Evolutionary conservation across 2,329 filamentous ascomycete species (phyloP).

Genomic region (Phialemonium atrogriseum): DNA sequence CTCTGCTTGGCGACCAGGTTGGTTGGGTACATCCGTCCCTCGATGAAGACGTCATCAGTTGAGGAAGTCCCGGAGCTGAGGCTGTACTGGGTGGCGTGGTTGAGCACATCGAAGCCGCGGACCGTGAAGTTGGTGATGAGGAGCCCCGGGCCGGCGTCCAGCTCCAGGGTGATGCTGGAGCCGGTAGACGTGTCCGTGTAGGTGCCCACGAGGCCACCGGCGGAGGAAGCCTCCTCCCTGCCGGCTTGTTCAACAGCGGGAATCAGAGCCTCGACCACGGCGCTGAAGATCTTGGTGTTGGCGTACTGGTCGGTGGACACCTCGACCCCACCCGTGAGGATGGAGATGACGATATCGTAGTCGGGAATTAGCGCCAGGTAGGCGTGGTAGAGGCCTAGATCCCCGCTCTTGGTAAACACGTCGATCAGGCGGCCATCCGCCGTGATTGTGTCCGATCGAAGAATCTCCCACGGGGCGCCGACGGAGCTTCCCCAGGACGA

Average conservation of each 20-base stretch:
- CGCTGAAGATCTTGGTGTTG: conserved; percentile 12
- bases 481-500: conserved; percentile 27
- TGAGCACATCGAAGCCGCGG: conserved; percentile 30
- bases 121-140: conserved; percentile 28
- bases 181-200: conserved; percentile 28
- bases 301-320: conserved; percentile 2
- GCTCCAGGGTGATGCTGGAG: conserved; percentile 28
- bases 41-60: conserved; percentile 10
- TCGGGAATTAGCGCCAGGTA: conserved; percentile 34
- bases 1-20: conserved; percentile 13
- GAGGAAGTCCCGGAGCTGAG: conserved; percentile 9
- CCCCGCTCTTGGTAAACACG: conserved; percentile 37
- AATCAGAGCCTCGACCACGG: conserved; percentile 24
- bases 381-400: conserved; percentile 31
- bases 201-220: conserved; percentile 26
- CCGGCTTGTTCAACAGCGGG: conserved; percentile 34
- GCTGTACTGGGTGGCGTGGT: conserved; percentile 22
- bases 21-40: conserved; percentile 21
- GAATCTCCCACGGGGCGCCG: conserved; percentile 40
- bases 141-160: conserved; percentile 31
- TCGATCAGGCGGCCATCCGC: conserved; percentile 31
- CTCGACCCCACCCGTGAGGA: conserved; percentile 26
- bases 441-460: conserved; percentile 26
- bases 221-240: conserved; percentile 21
- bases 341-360: conserved; percentile 32